Conservation (phyloP, 345 rosid species). For the Punica granatum region DNA sequence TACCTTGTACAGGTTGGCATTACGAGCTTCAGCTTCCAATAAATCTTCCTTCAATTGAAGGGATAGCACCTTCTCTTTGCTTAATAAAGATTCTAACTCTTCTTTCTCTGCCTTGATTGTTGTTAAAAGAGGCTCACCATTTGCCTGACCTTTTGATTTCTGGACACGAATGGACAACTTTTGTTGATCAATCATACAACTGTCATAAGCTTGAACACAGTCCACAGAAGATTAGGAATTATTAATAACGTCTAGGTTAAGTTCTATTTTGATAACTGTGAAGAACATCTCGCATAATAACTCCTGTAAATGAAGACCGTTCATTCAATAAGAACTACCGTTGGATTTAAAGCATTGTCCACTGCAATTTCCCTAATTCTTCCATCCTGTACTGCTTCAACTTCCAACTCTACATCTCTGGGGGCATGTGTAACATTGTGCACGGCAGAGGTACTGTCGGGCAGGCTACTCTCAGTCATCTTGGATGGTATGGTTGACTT, state of each 20-base stretch:
- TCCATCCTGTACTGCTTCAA: constrained; percentile 69
- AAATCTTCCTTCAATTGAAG: constrained; percentile 71
- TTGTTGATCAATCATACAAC: constrained; percentile 7
- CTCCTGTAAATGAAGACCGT: not conserved
- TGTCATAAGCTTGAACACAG: not conserved
- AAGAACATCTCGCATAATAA: not conserved
- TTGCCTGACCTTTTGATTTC: constrained; percentile 48
- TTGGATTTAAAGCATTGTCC: constrained; percentile 51
- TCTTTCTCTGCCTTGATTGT: constrained; percentile 73
- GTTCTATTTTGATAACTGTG: not conserved
- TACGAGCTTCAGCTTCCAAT: constrained; percentile 63
- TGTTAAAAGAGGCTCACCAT: constrained; percentile 33
- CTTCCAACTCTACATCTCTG: constrained; percentile 78
- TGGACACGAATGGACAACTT: constrained; percentile 13
- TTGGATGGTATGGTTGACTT: constrained; percentile 77
- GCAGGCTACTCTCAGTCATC: constrained; percentile 43
- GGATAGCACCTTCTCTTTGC: constrained; percentile 63
- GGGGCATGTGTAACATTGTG: constrained; percentile 58
- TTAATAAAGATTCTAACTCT: constrained; percentile 61
- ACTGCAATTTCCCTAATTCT: constrained; percentile 79
- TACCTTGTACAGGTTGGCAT: constrained; percentile 80
- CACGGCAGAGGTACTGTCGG: constrained; percentile 74
- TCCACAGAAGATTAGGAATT: not conserved
- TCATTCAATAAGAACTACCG: constrained; percentile 30
- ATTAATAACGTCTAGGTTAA: not conserved